Base-by-base conservation (phyloP, 306 rosid species). In the Casuarina cunninghamiana region DNA sequence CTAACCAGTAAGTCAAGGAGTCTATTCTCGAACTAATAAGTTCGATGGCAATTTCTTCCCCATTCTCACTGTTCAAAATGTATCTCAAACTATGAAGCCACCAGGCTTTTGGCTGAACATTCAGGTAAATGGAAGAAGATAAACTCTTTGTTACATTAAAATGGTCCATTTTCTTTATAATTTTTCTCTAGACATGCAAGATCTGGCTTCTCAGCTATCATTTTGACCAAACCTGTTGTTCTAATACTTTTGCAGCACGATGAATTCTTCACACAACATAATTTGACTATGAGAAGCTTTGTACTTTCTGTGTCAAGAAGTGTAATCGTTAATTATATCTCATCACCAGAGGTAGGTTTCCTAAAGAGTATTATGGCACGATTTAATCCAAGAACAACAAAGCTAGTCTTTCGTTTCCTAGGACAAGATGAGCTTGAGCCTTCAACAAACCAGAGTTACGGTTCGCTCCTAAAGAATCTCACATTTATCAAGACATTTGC, bases 261-360 rank as follows among this genome's bases (percentile, higher is more conserved):
- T 83, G 69, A 70, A n/a, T 95, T 95, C 90, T 95, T 82, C 86
- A 6, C 82, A 1, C 84, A 87, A 71, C 97, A 86, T 81, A 89
- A 90, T 2, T 78, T 93, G 86, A 91, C 89, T 76, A 87, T 88
- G 93, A 88, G 91, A 83, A 87, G 7, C 83, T 83, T 6, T 69
- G 85, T 93, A 53, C 81, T 93, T 58, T 82, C 88, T 80, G 76
- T 79, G 75, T 74, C 94, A 15, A 86, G 63, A 86, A 71, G 54
- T n/a, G 76, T 83, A 43, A 41, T 21, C 61, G 53, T 91, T 81
- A 87, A 53, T 53, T 86, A 90, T 74, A 87, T 96, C 83, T 96
- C 98, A 82, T 91, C 99, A 21, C 94, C 98, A 1, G 98, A 96
- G 88, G 89, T 87, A 82, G 78, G 54, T 71, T 91, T 96, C 88